phyloP scores from a whole-genome alignment of 345 rosid genomes.

The Boechera divaricarpa region DNA sequence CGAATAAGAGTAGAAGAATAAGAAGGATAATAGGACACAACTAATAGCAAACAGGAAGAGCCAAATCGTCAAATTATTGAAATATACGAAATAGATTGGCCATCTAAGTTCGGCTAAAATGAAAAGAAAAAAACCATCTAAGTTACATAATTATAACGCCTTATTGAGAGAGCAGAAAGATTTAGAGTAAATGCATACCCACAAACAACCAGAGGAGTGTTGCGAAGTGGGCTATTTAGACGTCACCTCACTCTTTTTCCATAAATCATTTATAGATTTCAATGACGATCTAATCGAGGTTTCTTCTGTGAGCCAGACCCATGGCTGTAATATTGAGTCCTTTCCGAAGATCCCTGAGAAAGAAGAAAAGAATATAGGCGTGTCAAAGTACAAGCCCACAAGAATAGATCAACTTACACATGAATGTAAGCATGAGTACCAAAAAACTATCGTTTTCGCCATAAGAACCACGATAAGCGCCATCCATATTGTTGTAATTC shows the following conservation, averaged over 20 bases:
- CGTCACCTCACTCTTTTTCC: constrained; percentile 39
- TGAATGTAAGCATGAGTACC: constrained; percentile 52
- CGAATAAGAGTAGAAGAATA: constrained; percentile 28
- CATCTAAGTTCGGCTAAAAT: constrained; percentile 19
- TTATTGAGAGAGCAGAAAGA: constrained; percentile 33
- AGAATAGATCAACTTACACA: constrained; percentile 24
- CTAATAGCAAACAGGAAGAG: constrained; percentile 21
- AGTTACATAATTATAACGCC: constrained; percentile 30
- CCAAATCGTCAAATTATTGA: constrained; percentile 27
- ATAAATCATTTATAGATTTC: constrained; percentile 43
- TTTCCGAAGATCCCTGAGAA: constrained; percentile 70
- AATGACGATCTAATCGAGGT: constrained; percentile 66
- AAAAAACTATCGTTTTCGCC: constrained; percentile 71
- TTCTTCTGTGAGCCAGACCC: constrained; percentile 82
- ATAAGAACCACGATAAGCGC: constrained; percentile 63
- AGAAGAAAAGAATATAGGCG: constrained; percentile 16
- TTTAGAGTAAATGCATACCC: constrained; percentile 27
- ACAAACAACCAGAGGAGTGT: constrained; percentile 32
- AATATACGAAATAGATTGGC: constrained; percentile 24
- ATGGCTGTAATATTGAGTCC: constrained; percentile 68
- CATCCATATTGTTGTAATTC: constrained; percentile 59
- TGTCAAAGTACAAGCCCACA: constrained; percentile 28
- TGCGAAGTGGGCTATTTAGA: constrained; percentile 28
- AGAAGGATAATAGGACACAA: constrained; percentile 18
- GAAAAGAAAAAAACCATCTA: constrained; percentile 17